These are phyloP conservation scores for Monilinia vaccinii-corymbosi DNA, from an alignment of 2,329 filamentous ascomycete species.

Conservation along the genomic window DNA sequence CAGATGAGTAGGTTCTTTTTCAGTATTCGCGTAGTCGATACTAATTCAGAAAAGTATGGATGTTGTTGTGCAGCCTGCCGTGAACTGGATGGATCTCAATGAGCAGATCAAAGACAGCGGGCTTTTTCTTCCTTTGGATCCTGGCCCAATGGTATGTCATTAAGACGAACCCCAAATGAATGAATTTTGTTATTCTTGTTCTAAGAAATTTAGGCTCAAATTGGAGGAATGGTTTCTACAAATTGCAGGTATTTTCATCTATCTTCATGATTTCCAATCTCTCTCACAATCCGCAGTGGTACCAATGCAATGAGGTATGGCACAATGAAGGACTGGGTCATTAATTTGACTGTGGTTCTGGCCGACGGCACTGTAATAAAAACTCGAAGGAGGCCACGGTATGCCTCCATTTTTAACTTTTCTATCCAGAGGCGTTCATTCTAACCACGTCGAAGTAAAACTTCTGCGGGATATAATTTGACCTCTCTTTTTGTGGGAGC, in stretches of 20 bases:
- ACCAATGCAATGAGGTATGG: conserved; percentile 75
- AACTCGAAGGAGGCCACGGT: conserved; percentile 59
- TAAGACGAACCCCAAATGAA: no score
- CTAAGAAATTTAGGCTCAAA: conserved; percentile 44
- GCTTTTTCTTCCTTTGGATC: conserved; percentile 85
- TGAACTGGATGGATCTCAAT: conserved; percentile 83
- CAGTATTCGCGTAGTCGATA: no score
- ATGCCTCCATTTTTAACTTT: not conserved
- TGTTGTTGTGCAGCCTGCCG: conserved; percentile 78
- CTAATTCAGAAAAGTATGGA: conserved; percentile 50
- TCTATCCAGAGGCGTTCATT: not conserved
- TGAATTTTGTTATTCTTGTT: not conserved
- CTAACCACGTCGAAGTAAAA: conserved; percentile 40
- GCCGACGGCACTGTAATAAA: conserved; percentile 72
- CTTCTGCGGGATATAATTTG: conserved; percentile 73
- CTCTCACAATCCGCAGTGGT: conserved; percentile 38
- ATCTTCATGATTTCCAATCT: not conserved
- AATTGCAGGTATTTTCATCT: conserved; percentile 40
- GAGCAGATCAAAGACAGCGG: conserved; percentile 56
- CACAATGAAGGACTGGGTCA: conserved; percentile 82
- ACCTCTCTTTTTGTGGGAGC: conserved; percentile 71
- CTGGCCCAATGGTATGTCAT: conserved; percentile 39
- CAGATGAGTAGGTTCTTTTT: conserved; percentile 47
- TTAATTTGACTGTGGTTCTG: conserved; percentile 72
- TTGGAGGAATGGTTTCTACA: conserved; percentile 75